Evolutionary conservation across 2,329 filamentous ascomycete genomes (phyloP).

Genomic region (Penicillium hordei): DNA sequence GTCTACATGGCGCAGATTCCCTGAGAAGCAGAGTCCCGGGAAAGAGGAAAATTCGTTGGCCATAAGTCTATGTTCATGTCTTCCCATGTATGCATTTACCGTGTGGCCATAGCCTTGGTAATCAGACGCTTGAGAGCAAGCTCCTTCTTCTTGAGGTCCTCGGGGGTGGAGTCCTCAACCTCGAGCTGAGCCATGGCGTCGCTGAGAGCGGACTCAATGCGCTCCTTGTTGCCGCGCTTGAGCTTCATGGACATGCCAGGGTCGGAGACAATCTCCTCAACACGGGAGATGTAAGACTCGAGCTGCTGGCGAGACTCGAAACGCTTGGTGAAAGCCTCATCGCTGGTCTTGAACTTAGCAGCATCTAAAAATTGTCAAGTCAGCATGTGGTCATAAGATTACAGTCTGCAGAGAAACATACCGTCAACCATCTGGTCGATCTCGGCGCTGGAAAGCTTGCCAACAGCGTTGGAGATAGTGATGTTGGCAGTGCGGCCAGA

Average conservation of each 20-base stretch:
- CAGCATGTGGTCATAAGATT: not conserved
- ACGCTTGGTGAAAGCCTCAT: slow-evolving; percentile 98
- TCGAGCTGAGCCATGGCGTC: slow-evolving; percentile 98
- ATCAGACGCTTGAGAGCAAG: slow-evolving; percentile 94
- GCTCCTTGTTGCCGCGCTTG: slow-evolving; percentile 99
- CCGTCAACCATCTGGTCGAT: slow-evolving; percentile 97
- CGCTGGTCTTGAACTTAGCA: slow-evolving; percentile 97
- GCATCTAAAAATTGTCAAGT: slow-evolving; percentile 59
- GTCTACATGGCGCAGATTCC: slow-evolving; percentile 26
- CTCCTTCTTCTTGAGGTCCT: slow-evolving; percentile 99
- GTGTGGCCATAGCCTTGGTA: slow-evolving; percentile 95
- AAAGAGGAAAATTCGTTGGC: slow-evolving; percentile 20
- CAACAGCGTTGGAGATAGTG: slow-evolving; percentile 98
- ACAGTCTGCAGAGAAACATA: slow-evolving; percentile 41
- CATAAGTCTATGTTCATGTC: slow-evolving; percentile 29
- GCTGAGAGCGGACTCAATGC: slow-evolving; percentile 95
- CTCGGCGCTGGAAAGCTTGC: slow-evolving; percentile 90
- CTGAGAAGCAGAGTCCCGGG: slow-evolving; percentile 13
- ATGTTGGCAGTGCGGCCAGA: slow-evolving; percentile 98
- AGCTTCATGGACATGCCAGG: slow-evolving; percentile 93
- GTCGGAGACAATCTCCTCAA: slow-evolving; percentile 98
- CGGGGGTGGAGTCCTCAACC: slow-evolving; percentile 84
- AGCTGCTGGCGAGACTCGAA: slow-evolving; percentile 99
- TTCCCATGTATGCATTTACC: slow-evolving; percentile 56
- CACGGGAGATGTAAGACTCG: slow-evolving; percentile 96